These are phyloP conservation scores for Astrothelium subdiscretum DNA, from an alignment of 495 filamentous ascomycete species.

Conservation along the genomic window DNA sequence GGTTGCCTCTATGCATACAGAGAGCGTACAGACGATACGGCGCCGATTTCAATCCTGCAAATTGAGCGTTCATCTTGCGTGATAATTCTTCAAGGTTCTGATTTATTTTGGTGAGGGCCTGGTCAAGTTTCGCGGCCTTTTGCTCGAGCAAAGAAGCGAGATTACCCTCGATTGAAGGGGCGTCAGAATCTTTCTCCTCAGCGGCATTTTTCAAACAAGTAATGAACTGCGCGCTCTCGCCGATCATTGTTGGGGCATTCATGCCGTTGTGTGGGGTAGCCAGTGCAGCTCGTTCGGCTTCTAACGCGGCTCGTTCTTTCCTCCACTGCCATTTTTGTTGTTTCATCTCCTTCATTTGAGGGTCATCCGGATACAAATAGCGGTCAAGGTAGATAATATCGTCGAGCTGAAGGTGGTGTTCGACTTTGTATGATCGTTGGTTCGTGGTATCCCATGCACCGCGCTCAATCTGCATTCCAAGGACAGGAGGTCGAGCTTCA, in stretches of 20 bases:
- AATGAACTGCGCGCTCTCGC: slow-evolving; percentile 14
- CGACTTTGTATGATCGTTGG: slow-evolving; percentile 58
- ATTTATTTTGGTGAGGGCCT: slow-evolving; percentile 38
- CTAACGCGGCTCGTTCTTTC: slow-evolving; percentile 34
- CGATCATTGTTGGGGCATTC: slow-evolving; percentile 14
- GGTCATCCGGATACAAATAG: slow-evolving; percentile 61
- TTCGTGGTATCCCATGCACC: slow-evolving; percentile 54
- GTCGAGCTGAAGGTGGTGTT: slow-evolving; percentile 60
- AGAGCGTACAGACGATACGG: slow-evolving; percentile 83
- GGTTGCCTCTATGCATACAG: slow-evolving; percentile 70
- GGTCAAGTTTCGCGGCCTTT: slow-evolving; percentile 30
- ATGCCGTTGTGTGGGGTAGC: not conserved
- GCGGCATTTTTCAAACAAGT: slow-evolving; percentile 3
- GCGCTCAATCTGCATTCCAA: slow-evolving; percentile 82
- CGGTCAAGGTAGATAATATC: slow-evolving; percentile 79
- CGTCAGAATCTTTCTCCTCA: not conserved
- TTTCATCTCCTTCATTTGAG: slow-evolving; percentile 47
- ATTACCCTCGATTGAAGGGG: not conserved
- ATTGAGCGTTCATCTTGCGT: slow-evolving; percentile 45
- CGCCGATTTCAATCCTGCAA: slow-evolving; percentile 44
- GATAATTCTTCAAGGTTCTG: slow-evolving; percentile 45
- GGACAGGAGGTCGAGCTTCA: slow-evolving; percentile 61
- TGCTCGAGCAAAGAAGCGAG: slow-evolving; percentile 1
- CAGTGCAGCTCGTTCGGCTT: slow-evolving; percentile 33
- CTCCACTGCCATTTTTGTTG: slow-evolving; percentile 65